Evolutionary conservation across 305 asterid genomes (phyloP).

Genomic region (Fraxinus nigra): DNA sequence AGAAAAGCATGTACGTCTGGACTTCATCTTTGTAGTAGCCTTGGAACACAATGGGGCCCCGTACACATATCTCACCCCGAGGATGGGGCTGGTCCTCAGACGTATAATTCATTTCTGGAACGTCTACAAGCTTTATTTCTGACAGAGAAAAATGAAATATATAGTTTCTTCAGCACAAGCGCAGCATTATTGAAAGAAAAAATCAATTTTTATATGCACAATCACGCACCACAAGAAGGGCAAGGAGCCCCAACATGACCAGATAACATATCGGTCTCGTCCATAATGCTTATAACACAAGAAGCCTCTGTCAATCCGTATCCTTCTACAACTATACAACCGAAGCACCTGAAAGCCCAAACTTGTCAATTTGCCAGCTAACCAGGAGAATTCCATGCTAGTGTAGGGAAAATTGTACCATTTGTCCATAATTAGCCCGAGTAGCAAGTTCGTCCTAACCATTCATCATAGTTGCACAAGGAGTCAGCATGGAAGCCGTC

Average conservation of each 20-base stretch:
- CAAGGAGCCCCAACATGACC: constrained; percentile 76
- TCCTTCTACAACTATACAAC: constrained; percentile 57
- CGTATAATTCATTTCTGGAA: constrained; percentile 70
- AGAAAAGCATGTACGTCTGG: constrained; percentile 45
- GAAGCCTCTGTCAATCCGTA: constrained; percentile 81
- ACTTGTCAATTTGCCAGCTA: background rate
- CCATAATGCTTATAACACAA: constrained; percentile 55
- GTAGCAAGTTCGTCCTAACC: background rate
- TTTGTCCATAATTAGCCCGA: background rate
- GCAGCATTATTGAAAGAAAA: background rate
- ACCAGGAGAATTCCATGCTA: constrained; percentile 1
- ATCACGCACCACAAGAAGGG: constrained; percentile 62
- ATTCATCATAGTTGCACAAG: background rate
- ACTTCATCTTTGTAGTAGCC: constrained; percentile 72
- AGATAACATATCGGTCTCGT: constrained; percentile 49
- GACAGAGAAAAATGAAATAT: constrained; percentile 15
- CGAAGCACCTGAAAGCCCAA: constrained; percentile 51
- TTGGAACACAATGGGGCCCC: constrained; percentile 67
- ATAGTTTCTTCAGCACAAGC: background rate
- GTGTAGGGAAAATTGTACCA: background rate
- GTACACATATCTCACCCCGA: constrained; percentile 72
- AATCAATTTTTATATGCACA: background rate
- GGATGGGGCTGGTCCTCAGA: constrained; percentile 63
- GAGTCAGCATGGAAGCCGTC: background rate
- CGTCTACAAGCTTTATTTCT: constrained; percentile 76